Evolutionary conservation across 306 rosid genomes (phyloP).

Genomic region (Quercus berberidifolia): DNA sequence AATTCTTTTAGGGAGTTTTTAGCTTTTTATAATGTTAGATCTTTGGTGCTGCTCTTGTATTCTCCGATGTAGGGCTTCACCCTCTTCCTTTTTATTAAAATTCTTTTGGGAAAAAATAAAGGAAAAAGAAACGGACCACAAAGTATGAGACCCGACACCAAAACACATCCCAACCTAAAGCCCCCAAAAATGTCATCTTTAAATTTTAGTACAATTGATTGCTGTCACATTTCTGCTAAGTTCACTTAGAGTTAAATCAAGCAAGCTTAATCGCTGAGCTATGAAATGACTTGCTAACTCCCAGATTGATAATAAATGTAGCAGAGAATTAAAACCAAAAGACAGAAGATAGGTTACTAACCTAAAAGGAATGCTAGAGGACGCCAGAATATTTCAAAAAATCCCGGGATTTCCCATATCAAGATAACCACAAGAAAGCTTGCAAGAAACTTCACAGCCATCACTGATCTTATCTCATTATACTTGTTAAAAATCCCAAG

Average conservation of each 20-base stretch:
- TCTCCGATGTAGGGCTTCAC: too few species aligned
- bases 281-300: conserved; percentile 7
- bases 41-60: too few species aligned
- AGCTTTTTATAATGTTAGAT: too few species aligned
- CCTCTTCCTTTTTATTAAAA: too few species aligned
- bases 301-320: conserved; percentile 9
- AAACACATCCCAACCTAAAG: conserved; percentile 11
- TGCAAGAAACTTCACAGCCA: conserved; percentile 69
- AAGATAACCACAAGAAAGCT: conserved; percentile 92
- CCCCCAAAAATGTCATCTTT: background rate
- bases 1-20: too few species aligned
- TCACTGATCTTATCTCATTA: conserved; percentile 78
- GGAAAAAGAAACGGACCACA: background rate
- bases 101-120: too few species aligned
- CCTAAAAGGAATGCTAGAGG: conserved; percentile 79
- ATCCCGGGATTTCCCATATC: conserved; percentile 96
- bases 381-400: conserved; percentile 72
- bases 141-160: background rate
- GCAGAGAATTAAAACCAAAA: conserved; percentile 4
- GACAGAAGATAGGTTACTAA: conserved; percentile 37
- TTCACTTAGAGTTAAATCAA: conserved; percentile 6
- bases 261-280: conserved; percentile 16
- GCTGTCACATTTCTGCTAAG: background rate
- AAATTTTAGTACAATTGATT: background rate
- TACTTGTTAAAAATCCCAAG: conserved; percentile 85